Base-by-base conservation (phyloP, 2,329 filamentous ascomycete genomes). In the Verticillium nonalfalfae region DNA sequence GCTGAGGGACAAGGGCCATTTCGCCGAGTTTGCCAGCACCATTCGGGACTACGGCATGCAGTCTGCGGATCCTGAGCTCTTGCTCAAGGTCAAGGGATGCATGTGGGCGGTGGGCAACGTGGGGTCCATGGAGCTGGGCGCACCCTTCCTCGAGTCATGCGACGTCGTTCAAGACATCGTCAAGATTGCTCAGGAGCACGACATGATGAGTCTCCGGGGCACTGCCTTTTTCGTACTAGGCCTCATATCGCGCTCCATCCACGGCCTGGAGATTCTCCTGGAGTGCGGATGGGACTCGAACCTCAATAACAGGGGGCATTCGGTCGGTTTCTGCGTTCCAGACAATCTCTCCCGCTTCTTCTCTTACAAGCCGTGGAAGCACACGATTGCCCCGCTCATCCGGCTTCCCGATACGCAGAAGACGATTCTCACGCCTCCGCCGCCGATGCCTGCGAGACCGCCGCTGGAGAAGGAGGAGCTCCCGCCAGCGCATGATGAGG, bases 31-130 rank as follows among this genome's bases (percentile, higher is more conserved):
- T 70, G 90, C 88, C 0, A 82, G 86, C 56, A 97, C 91, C 0
- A 97, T 99, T 66, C 88, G 89, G 57, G 93, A 98, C 65, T 89
- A 93, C 68, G 90, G 89, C 39, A 89, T 93, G 79, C 90, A 95
- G 67, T 88, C 88, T 52, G 90, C 96, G 66, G 95, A 99, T 68
- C 73, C 84, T 0, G 95, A 99, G 74, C 84, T 89, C 31, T 87
- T 98, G 55, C 86, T 92, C 62, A 98, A 97, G 72, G 92, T 98
- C 66, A 99, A 99, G 74, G 95, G 93, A 7, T 97, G 93, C 72
- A 81, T 99, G 57, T 99, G 95, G 95, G 95, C 95, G 0, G 93
- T 99, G 1, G 95, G 95, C 31, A 99, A 99, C 68, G 94, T 99
- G 40, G 95, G 95, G 0, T 97, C 93, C 0, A 98, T 99, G 93